Percentiles rank a stretch among this genome's conserved stretches.
Evolutionary conservation across 2,329 filamentous ascomycete genomes (phyloP).

Genomic region (Hypoxylon sp.): DNA sequence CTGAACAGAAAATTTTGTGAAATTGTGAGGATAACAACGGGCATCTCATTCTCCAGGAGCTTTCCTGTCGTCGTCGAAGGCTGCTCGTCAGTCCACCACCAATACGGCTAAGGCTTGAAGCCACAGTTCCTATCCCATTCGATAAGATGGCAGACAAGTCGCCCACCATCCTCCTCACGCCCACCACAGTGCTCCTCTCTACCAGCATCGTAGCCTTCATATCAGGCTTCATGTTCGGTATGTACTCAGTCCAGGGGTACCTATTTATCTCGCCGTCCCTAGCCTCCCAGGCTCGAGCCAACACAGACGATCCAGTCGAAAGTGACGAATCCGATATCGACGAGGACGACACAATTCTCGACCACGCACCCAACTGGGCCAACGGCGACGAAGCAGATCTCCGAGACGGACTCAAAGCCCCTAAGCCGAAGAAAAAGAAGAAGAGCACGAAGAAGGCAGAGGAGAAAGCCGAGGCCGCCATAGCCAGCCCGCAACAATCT

Average conservation of each 20-base stretch:
- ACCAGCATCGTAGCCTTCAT: conserved; percentile 82
- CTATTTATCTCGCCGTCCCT: conserved; percentile 70
- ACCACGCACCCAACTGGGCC: conserved; percentile 78
- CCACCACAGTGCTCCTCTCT: conserved; percentile 75
- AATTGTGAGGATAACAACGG: neutral
- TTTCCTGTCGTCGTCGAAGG: neutral
- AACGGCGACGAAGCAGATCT: conserved; percentile 73
- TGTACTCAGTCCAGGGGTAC: conserved; percentile 77
- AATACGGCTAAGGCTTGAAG: neutral
- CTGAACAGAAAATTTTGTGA: neutral
- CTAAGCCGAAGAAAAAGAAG: conserved; percentile 38
- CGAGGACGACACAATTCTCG: conserved; percentile 70
- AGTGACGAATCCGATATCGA: conserved; percentile 79
- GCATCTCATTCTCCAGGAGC: neutral
- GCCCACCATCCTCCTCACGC: conserved; percentile 53
- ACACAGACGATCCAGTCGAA: conserved; percentile 73
- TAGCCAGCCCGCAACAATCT: conserved; percentile 8
- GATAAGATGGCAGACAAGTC: conserved; percentile 57
- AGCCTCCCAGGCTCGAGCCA: conserved; percentile 69
- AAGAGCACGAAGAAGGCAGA: conserved; percentile 47
- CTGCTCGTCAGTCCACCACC: neutral
- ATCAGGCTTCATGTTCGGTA: conserved; percentile 84
- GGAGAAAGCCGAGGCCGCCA: conserved; percentile 52
- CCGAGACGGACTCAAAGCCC: conserved; percentile 67
- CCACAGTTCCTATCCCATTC: conserved; percentile 5